A percentile compares a stretch with the other conserved stretches of the same genome.
These are phyloP conservation scores for Glarea lozoyensis DNA, from an alignment of 495 filamentous ascomycete genomes.

Conservation along the genomic window DNA sequence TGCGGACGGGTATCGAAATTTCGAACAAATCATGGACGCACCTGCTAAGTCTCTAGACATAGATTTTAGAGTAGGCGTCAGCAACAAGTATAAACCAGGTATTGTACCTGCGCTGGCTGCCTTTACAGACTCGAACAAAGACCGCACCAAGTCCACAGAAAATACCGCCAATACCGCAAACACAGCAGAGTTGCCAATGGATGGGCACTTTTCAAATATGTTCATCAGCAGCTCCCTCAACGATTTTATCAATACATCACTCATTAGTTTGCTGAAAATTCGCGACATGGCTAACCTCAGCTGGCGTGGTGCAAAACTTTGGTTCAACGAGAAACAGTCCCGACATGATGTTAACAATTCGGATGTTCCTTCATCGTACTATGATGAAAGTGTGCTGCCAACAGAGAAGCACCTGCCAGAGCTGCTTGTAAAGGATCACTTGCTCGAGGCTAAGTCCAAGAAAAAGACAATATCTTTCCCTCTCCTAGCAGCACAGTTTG, in stretches of 20 bases:
- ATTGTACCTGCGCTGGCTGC: conserved; percentile 21
- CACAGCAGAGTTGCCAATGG: too few species aligned
- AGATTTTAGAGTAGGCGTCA: conserved; percentile 34
- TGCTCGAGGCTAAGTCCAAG: conserved; percentile 23
- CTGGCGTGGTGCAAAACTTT: conserved; percentile 65
- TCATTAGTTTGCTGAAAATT: conserved; percentile 53
- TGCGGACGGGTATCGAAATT: conserved; percentile 47
- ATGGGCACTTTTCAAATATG: conserved; percentile 28
- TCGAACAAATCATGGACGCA: conserved; percentile 17
- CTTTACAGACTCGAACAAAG: conserved; percentile 13
- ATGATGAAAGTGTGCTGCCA: conserved; percentile 2
- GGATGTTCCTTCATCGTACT: conserved; percentile 8
- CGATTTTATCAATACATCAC: conserved; percentile 58
- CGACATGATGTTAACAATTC: conserved; percentile 2
- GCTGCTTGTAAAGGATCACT: conserved; percentile 42
- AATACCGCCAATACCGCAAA: too few species aligned
- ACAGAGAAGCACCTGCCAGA: conserved; percentile 21
- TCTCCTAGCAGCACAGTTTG: conserved; percentile 41
- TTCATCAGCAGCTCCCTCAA: conserved; percentile 71
- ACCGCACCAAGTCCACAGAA: conserved; percentile 26
- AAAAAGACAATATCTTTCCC: conserved; percentile 23
- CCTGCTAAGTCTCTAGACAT: conserved; percentile 12
- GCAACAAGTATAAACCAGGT: conserved; percentile 39
- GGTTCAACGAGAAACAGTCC: conserved; percentile 13
- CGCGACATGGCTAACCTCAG: conserved; percentile 41